Evolutionary conservation across 306 rosid species (phyloP), one percentile per base, ranked within the genome.

Genomic region (Dryas drummondii): DNA sequence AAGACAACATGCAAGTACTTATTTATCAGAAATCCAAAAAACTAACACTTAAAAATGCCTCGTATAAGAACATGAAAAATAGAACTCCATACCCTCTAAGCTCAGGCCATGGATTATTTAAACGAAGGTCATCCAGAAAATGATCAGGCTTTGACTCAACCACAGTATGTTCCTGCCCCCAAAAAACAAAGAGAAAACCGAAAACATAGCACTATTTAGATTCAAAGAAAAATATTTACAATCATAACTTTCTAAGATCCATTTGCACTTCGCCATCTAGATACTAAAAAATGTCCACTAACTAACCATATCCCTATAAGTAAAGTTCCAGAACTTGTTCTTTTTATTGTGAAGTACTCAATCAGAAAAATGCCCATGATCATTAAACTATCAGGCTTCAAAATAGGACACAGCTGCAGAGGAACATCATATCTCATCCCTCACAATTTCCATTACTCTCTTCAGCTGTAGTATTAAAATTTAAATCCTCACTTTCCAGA

Each of bases 21-120:
- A 11, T 26, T 17, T 46, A 66, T 63, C 45, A 13, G 14, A 79
- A 73, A 58, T 58, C 46, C 68, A 56, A 41, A 54, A 47, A 32
- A 68, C 22, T 11, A 17, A 73, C 62, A 12, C 41, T 26, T 51
- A 17, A n/a, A 47, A 37, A 70, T 70, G 49, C 15, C 66, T 5
- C 58, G 68, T 54, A 68, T 32, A n/a, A 55, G n/a, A 69, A 49
- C 74, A 76, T 54, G 40, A 52, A 69, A 16, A 70, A 76, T 55
- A 65, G 37, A 80, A 76, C 52, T 73, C 4, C 49, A 42, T 77
- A 94, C 99, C 96, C 88, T 86, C 75, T 83, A 66, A 94, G 96
- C 88, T 94, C 97, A 58, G 92, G 92, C 99, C 99, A 94, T 62
- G 99, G 97, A 81, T 90, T 94, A 87, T 94, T 90, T 78, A 94